Evolutionary conservation across 768 basidiomycete species (phyloP), one percentile per base, ranked within the genome.

Genomic region (Crucibulum laeve): DNA sequence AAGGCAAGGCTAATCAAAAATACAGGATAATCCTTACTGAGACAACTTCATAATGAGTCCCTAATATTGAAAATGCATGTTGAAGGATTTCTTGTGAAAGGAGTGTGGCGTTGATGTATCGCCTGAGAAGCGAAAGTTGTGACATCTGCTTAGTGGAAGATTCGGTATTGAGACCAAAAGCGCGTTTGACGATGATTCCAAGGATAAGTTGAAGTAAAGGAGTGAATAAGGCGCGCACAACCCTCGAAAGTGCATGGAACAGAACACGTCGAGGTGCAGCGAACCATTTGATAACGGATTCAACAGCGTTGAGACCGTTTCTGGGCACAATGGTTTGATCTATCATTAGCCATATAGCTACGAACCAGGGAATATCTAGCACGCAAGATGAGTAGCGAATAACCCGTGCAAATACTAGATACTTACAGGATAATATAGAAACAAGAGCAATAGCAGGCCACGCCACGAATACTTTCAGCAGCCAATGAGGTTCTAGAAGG

Each of bases 11-110:
- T 6, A 23, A 18, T 24, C 21, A 25, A 17, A 34, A 43, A 10
- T 22, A 15, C 8, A 30, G 17, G 7, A 25, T 36, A 18, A 36
- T 18, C 49, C 64, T 46, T 47, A 70, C 67, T 22, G 73, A 75
- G 18, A 72, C 70, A 21, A 59, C 54, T 51, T 74, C 72, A 38
- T 72, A 75, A 49, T 75, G 73, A 1, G 59, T 64, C 1, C 73
- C 73, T 11, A 75, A 52, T n/a, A 75, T 64, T 7, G 64, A 60
- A 52, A 72, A 71, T 2, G 65, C 64, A 2, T 57, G 50, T 33
- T 62, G 63, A 38, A 74, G 51, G 1, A 58, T 55, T 11, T 53
- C 32, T 45, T 68, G 63, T 6, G 68, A 69, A 15, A 74, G 64
- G 4, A 73, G 47, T 3, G 41, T 43, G 5, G 57, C 56, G 45